Evolutionary conservation across 2,329 filamentous ascomycete species (phyloP).

Genomic region (Grosmannia huntii): DNA sequence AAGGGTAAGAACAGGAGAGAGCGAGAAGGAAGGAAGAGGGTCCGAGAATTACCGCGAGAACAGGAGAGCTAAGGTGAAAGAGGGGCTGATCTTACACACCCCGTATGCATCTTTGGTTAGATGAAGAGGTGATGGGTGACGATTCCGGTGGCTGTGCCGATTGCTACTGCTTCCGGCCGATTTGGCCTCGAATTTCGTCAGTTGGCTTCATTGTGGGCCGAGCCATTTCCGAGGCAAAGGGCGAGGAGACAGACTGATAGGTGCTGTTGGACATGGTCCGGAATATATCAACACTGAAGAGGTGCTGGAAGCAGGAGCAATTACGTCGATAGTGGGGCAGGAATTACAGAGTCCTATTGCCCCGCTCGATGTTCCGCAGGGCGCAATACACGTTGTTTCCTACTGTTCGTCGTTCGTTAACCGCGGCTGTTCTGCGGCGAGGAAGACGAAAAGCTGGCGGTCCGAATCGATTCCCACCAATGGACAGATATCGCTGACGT

Average conservation of each 20-base stretch:
- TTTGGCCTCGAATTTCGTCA: not conserved
- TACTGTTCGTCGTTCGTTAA: not conserved
- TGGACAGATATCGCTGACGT: not conserved
- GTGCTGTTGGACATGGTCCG: not conserved
- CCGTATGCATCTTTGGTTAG: no score
- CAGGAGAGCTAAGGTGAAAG: not conserved
- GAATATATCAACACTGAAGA: not conserved
- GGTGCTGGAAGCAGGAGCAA: not conserved
- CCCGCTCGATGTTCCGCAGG: not conserved
- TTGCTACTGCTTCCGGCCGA: not conserved
- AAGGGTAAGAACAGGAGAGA: not conserved
- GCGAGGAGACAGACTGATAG: not conserved
- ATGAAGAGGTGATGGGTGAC: not conserved
- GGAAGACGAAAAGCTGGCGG: not conserved
- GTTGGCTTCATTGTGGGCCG: no score
- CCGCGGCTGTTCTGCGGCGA: not conserved
- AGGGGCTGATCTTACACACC: not conserved
- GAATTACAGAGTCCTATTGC: not conserved
- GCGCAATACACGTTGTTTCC: not conserved
- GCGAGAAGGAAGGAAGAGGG: not conserved
- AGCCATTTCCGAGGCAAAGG: not conserved
- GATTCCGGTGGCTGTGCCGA: not conserved
- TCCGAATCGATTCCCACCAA: not conserved
- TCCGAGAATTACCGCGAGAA: not conserved
- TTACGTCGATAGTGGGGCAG: conserved; percentile 2